phyloP scores from a whole-genome alignment of 202 grass and related monocot genomes.

The Eragrostis tef region DNA sequence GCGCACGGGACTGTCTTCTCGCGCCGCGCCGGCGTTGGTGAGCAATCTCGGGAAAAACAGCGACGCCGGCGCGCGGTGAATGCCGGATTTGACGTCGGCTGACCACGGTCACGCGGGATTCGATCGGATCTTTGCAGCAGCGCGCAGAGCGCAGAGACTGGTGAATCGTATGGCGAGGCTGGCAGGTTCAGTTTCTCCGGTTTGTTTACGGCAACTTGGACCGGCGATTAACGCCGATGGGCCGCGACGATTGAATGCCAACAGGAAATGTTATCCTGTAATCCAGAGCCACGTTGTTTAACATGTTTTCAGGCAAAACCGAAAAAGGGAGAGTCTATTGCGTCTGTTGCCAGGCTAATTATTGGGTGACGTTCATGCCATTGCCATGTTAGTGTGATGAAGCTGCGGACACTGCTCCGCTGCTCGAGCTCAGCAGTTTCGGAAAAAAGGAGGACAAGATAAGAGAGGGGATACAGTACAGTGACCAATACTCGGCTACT shows the following conservation, averaged over 20 bases:
- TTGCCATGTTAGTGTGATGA: not conserved
- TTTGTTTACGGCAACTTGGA: not conserved
- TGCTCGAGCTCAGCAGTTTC: not conserved
- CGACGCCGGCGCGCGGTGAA: not conserved
- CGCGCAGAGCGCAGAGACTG: no score
- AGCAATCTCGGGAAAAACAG: constrained; percentile 13
- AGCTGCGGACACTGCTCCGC: not conserved
- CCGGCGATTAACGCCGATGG: not conserved
- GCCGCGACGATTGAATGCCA: not conserved
- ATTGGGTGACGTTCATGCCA: not conserved
- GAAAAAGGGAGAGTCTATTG: no score
- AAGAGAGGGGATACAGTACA: not conserved
- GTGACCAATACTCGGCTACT: no score
- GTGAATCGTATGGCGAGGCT: no score
- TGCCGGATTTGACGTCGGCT: not conserved
- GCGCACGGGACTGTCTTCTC: not conserved
- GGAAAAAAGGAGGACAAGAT: not conserved
- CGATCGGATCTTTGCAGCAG: no score
- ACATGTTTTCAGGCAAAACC: no score
- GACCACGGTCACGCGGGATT: not conserved
- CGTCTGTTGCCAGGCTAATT: not conserved
- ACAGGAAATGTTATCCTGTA: not conserved
- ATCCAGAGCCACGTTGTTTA: no score
- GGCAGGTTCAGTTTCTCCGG: no score
- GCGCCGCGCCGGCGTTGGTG: not conserved